phyloP scores from a whole-genome alignment of 2,329 filamentous ascomycete species.

The Alternaria ethzedia region DNA sequence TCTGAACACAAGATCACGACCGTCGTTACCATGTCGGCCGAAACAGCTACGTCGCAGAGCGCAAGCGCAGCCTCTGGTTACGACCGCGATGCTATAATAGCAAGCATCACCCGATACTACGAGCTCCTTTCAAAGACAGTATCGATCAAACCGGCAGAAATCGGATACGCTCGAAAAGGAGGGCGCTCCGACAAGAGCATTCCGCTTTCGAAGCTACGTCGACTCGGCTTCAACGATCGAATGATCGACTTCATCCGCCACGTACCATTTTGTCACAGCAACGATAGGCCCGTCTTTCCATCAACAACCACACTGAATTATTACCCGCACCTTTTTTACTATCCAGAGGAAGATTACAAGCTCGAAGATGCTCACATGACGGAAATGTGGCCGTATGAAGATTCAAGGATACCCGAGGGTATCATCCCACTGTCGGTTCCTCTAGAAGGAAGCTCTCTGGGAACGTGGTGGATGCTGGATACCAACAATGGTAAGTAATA shows the following conservation, averaged over 20 bases:
- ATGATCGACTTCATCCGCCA: neutral
- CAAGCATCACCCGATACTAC: neutral
- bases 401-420: neutral
- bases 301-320: neutral
- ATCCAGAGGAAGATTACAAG: neutral
- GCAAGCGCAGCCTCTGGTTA: neutral
- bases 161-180: neutral
- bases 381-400: neutral
- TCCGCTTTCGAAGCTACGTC: neutral
- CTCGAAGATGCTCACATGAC: neutral
- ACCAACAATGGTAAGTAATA: conserved; percentile 2
- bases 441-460: neutral
- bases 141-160: neutral
- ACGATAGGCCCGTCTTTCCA: neutral
- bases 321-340: neutral
- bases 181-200: neutral
- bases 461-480: conserved; percentile 4
- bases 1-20: neutral
- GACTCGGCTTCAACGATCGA: neutral
- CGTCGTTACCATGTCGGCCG: neutral
- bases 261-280: neutral
- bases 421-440: neutral
- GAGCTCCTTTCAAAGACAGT: neutral
- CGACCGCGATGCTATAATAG: conserved; percentile 1
- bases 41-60: neutral